Evolutionary conservation across 192 early-diverging fungal genomes (phyloP).

Genomic region (Phycomyces nitens): DNA sequence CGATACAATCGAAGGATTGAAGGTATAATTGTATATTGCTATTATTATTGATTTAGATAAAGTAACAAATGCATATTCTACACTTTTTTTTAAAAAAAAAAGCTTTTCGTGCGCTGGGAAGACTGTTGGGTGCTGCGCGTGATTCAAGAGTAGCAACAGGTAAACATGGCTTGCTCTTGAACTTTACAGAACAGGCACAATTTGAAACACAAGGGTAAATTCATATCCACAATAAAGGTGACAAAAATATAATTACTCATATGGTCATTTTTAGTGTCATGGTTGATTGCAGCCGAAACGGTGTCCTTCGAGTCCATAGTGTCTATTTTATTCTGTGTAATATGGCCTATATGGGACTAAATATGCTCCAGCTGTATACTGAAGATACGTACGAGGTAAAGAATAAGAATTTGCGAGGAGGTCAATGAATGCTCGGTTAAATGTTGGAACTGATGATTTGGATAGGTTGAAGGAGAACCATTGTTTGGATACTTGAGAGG

Average conservation of each 20-base stretch:
- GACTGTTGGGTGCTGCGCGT: conserved; percentile 52
- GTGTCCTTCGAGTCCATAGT: conserved; percentile 58
- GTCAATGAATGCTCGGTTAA: neutral
- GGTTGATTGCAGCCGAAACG: conserved; percentile 86
- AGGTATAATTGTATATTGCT: conserved; percentile 37
- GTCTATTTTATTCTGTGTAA: conserved; percentile 67
- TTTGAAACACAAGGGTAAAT: conserved; percentile 65
- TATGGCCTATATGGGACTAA: conserved; percentile 83
- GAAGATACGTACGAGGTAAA: conserved; percentile 82
- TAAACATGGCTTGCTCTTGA: conserved; percentile 35
- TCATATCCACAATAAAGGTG: neutral
- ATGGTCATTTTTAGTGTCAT: conserved; percentile 47
- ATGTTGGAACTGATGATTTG: neutral
- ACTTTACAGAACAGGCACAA: conserved; percentile 57
- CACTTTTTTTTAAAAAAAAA: too few relatives aligned
- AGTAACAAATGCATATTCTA: too few relatives aligned
- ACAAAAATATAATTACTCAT: neutral
- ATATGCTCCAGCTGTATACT: conserved; percentile 87
- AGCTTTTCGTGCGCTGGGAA: conserved; percentile 75
- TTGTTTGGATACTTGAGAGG: conserved; percentile 74
- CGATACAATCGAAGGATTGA: conserved; percentile 65
- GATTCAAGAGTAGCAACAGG: conserved; percentile 12
- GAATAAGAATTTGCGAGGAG: conserved; percentile 18
- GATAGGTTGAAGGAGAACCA: conserved; percentile 53
- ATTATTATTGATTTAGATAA: too few relatives aligned